Conservation (phyloP, 2,329 filamentous ascomycete species). For the Pseudogymnoascus sp. region DNA sequence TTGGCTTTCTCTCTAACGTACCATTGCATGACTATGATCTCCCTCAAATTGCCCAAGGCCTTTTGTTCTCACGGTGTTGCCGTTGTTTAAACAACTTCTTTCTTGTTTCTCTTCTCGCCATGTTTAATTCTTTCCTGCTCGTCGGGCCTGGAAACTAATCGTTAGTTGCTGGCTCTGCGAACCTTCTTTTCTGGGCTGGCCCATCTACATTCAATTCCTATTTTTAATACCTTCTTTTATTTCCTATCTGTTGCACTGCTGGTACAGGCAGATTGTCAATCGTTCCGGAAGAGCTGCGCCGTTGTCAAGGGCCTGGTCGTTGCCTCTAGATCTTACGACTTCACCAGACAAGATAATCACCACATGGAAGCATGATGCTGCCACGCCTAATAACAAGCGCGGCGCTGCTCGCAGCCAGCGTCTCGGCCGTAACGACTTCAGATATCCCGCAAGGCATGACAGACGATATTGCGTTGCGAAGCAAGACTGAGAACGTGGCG, state of each 20-base stretch:
- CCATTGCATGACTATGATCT: constrained; percentile 5
- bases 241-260: background rate
- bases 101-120: constrained; percentile 3
- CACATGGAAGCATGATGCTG: background rate
- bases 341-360: background rate
- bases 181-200: constrained; percentile 5
- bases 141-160: constrained; percentile 3
- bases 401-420: background rate
- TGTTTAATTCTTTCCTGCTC: constrained; percentile 9
- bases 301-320: background rate
- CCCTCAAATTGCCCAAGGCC: background rate
- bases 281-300: background rate
- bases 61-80: background rate
- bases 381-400: constrained; percentile 7
- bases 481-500: background rate
- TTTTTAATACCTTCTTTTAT: background rate
- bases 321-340: background rate
- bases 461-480: background rate
- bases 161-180: background rate
- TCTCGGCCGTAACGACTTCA: background rate
- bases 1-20: background rate
- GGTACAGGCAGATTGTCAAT: background rate
- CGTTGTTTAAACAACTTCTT: background rate
- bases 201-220: background rate
- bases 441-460: background rate